These are phyloP conservation scores for Clitoria ternatea DNA, from an alignment of 306 rosid species.

Conservation along the genomic window DNA sequence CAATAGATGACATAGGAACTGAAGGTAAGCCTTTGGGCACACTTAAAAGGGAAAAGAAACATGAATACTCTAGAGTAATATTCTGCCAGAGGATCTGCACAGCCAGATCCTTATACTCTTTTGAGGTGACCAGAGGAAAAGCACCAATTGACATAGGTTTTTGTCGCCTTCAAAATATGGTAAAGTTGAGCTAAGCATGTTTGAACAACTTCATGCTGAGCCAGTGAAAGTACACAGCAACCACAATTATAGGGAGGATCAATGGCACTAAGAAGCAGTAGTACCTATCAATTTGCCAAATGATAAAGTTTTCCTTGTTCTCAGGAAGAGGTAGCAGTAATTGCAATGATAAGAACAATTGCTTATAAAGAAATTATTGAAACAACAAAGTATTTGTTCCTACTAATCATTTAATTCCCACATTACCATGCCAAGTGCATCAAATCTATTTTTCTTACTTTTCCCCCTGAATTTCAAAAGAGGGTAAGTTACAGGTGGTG, in stretches of 20 bases:
- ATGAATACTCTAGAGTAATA: slow-evolving; percentile 3
- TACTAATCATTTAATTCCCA: neutral
- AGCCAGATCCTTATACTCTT: neutral
- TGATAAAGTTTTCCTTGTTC: neutral
- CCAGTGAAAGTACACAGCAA: slow-evolving; percentile 82
- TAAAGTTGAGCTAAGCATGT: slow-evolving; percentile 50
- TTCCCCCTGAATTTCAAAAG: neutral
- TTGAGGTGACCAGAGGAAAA: neutral
- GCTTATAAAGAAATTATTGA: neutral
- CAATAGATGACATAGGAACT: neutral
- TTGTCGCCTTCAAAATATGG: slow-evolving; percentile 4
- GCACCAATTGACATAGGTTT: neutral
- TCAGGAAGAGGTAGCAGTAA: neutral
- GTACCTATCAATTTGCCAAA: slow-evolving; percentile 43
- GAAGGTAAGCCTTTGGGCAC: neutral
- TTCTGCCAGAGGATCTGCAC: neutral
- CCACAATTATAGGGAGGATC: slow-evolving; percentile 71
- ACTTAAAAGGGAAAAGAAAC: neutral
- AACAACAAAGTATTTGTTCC: neutral
- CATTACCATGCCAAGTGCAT: neutral
- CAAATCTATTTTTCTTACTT: neutral
- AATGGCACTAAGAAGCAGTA: slow-evolving; percentile 86
- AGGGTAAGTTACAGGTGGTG: neutral
- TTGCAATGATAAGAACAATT: neutral
- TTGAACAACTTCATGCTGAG: slow-evolving; percentile 90